Percentiles rank a stretch among this genome's conserved stretches.
phyloP scores from a whole-genome alignment of 129 eudicot species.

The Centella asiatica region DNA sequence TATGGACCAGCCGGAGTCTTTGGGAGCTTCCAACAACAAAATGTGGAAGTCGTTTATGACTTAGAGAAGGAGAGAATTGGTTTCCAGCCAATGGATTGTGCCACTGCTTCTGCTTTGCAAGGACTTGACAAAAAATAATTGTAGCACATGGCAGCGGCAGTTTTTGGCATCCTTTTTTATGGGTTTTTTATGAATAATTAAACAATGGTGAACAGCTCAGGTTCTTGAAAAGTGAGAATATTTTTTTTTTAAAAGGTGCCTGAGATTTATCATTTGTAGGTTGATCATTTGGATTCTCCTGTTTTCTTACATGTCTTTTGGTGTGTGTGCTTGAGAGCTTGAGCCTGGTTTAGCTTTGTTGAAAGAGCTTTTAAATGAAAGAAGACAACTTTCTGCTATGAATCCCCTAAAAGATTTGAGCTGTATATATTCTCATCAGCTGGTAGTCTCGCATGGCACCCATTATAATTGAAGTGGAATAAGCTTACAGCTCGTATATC shows the following conservation, averaged over 20 bases:
- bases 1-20: constrained; percentile 72
- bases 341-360: neutral
- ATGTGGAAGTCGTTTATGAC: constrained; percentile 78
- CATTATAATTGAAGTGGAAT: constrained; percentile 4
- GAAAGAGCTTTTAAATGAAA: constrained; percentile 7
- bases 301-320: neutral
- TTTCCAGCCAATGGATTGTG: constrained; percentile 59
- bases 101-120: constrained; percentile 44
- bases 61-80: constrained; percentile 69
- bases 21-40: constrained; percentile 76
- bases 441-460: too few relatives aligned
- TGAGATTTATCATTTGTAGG: neutral
- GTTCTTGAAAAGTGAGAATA: neutral
- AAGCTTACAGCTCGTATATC: neutral
- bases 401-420: constrained; percentile 6
- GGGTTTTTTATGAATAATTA: neutral
- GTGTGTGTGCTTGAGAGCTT: neutral
- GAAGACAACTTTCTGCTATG: constrained; percentile 17
- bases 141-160: neutral
- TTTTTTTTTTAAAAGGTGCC: constrained; percentile 1
- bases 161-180: constrained; percentile 7
- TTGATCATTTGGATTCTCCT: constrained; percentile 11
- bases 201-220: neutral
- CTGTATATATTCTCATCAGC: constrained; percentile 11
- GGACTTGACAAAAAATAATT: constrained; percentile 35